Evolutionary conservation across 495 filamentous ascomycete species (phyloP).

Genomic region (Filosporella fistucella): DNA sequence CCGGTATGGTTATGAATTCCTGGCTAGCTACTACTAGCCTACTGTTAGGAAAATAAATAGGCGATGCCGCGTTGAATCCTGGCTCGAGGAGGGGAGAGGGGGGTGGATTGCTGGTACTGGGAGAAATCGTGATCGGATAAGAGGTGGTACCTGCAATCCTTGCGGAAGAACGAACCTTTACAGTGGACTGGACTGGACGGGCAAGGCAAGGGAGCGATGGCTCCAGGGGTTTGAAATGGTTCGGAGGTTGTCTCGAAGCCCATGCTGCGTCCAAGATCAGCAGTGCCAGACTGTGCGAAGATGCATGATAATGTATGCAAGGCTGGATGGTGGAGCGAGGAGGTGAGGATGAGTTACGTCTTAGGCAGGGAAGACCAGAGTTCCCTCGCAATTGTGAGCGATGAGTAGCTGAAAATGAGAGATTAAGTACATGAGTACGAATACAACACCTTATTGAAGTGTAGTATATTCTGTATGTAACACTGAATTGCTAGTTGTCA

Average conservation of each 20-base stretch:
- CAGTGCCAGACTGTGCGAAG: conserved; percentile 7
- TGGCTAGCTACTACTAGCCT: no score
- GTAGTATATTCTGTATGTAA: no score
- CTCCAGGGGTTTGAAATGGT: conserved; percentile 7
- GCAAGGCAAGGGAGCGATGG: no score
- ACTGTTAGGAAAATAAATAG: conserved; percentile 11
- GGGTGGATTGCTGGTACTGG: conserved; percentile 5
- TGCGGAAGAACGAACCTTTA: conserved; percentile 6
- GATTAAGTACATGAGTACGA: no score
- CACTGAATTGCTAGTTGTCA: no score
- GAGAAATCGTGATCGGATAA: conserved; percentile 13
- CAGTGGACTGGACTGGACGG: conserved; percentile 1
- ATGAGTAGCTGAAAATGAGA: no score
- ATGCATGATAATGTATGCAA: conserved; percentile 21
- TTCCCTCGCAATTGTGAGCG: no score
- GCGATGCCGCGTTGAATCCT: conserved; percentile 8
- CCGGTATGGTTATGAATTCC: no score
- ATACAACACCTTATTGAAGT: no score
- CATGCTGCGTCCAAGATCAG: conserved; percentile 20
- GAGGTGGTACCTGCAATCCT: conserved; percentile 24
- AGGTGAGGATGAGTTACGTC: background rate
- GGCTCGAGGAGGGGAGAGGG: conserved; percentile 1
- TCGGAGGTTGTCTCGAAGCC: conserved; percentile 19
- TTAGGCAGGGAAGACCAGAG: no score
- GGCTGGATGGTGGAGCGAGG: conserved; percentile 13